Conservation (phyloP, 225 moss, liverwort and hornwort genomes). For the Physcomitrium patens region DNA sequence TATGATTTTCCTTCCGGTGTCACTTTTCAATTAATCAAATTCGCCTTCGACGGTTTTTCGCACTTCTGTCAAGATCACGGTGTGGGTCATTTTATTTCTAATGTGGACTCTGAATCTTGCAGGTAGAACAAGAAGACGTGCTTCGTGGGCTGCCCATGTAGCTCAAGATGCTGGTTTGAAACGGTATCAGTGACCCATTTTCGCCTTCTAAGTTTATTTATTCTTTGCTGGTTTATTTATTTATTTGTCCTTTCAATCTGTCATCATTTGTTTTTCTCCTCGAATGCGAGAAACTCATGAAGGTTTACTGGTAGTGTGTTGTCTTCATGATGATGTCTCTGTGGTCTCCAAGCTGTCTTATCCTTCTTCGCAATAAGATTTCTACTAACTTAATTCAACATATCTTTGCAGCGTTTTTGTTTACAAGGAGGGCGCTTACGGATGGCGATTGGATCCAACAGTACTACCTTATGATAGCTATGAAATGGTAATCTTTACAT, state of each 20-base stretch:
- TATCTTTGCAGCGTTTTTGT: slow-evolving; percentile 65
- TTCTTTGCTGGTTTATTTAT: too few relatives aligned
- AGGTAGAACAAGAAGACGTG: slow-evolving; percentile 70
- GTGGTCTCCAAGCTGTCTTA: not conserved
- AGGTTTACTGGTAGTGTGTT: not conserved
- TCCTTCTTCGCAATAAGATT: not conserved
- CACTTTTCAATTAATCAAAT: not conserved
- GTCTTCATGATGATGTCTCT: not conserved
- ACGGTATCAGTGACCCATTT: slow-evolving; percentile 39
- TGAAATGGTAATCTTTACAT: slow-evolving; percentile 46
- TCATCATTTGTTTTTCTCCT: not conserved
- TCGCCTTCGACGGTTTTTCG: not conserved
- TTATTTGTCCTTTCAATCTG: not conserved
- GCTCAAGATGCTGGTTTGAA: slow-evolving; percentile 79
- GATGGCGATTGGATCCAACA: slow-evolving; percentile 75
- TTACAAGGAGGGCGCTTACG: slow-evolving; percentile 56
- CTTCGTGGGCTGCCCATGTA: slow-evolving; percentile 82
- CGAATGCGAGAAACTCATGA: not conserved
- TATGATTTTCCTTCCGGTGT: not conserved
- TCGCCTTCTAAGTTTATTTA: slow-evolving; percentile 10
- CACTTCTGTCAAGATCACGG: not conserved
- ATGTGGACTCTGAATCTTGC: slow-evolving; percentile 11
- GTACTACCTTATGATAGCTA: slow-evolving; percentile 62
- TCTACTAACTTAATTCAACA: not conserved
- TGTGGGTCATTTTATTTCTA: slow-evolving; percentile 11